Evolutionary conservation across 805 yeast species (phyloP).

Genomic region (Metschnikowia borealis): DNA sequence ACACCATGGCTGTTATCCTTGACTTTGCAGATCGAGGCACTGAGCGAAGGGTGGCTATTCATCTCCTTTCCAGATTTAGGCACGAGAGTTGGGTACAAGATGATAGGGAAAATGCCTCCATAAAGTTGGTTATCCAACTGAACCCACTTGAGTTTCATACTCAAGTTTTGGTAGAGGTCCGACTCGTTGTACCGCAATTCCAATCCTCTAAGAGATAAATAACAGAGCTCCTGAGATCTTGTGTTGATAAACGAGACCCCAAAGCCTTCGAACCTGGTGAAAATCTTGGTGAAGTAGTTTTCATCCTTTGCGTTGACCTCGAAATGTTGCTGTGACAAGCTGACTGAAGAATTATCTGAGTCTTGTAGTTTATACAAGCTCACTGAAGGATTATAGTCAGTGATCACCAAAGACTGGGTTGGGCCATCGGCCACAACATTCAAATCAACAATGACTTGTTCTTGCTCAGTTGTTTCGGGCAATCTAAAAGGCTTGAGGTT

Average conservation of each 20-base stretch:
- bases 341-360: slow-evolving; percentile 22
- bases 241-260: slow-evolving; percentile 82
- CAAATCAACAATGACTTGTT: slow-evolving; percentile 63
- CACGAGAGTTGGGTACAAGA: slow-evolving; percentile 84
- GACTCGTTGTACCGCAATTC: slow-evolving; percentile 81
- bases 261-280: slow-evolving; percentile 73
- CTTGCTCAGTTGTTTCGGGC: slow-evolving; percentile 42
- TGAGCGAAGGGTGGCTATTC: slow-evolving; percentile 85
- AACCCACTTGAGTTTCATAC: slow-evolving; percentile 85
- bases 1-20: slow-evolving; percentile 92
- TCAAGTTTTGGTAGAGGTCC: slow-evolving; percentile 73
- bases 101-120: slow-evolving; percentile 84
- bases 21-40: slow-evolving; percentile 77
- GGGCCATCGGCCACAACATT: slow-evolving; percentile 97
- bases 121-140: slow-evolving; percentile 90
- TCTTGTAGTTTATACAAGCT: slow-evolving; percentile 64
- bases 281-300: slow-evolving; percentile 48
- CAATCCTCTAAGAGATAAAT: slow-evolving; percentile 75
- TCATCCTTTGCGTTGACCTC: slow-evolving; percentile 54
- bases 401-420: slow-evolving; percentile 78
- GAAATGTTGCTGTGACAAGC: slow-evolving; percentile 43
- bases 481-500: slow-evolving; percentile 80
- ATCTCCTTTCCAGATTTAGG: slow-evolving; percentile 81
- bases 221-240: slow-evolving; percentile 71
- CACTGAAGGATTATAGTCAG: slow-evolving; percentile 73